Percentiles rank a stretch among this genome's conserved stretches.
phyloP scores from a whole-genome alignment of 164 flowering plant species.

The Nymphaea thermarum region DNA sequence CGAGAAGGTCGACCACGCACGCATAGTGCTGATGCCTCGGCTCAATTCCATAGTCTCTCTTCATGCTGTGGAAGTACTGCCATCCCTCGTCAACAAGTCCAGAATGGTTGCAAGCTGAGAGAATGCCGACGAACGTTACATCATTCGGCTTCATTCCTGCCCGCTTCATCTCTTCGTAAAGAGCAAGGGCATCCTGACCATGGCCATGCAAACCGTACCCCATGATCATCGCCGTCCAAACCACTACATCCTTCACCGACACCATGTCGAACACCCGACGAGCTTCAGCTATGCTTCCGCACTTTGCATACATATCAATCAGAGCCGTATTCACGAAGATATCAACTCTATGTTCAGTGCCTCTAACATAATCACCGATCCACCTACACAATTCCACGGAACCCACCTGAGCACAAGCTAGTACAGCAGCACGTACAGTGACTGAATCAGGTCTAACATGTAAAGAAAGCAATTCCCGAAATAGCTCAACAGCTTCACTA shows the following conservation, averaged over 20 bases:
- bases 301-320: constrained; percentile 36
- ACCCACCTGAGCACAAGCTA: constrained; percentile 26
- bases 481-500: constrained; percentile 18
- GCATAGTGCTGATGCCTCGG: constrained; percentile 30
- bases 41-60: constrained; percentile 17
- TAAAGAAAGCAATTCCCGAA: constrained; percentile 10
- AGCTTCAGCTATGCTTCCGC: constrained; percentile 21
- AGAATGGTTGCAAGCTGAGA: constrained; percentile 22
- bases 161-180: constrained; percentile 16
- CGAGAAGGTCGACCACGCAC: constrained; percentile 23
- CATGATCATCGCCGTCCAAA: constrained; percentile 27
- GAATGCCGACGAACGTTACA: constrained; percentile 22
- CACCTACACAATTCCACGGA: constrained; percentile 20
- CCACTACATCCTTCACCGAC: constrained; percentile 19
- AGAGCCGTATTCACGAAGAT: constrained; percentile 27
- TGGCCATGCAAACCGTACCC: constrained; percentile 25
- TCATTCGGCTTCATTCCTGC: constrained; percentile 22
- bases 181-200: constrained; percentile 21
- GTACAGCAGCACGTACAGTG: constrained; percentile 16
- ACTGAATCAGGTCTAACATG: constrained; percentile 18
- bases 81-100: constrained; percentile 23
- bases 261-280: constrained; percentile 15
- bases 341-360: constrained; percentile 14
- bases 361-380: constrained; percentile 14
- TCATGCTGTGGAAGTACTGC: constrained; percentile 22